Conservation (phyloP, 805 yeast species). For the Myxozyma neotropica region DNA sequence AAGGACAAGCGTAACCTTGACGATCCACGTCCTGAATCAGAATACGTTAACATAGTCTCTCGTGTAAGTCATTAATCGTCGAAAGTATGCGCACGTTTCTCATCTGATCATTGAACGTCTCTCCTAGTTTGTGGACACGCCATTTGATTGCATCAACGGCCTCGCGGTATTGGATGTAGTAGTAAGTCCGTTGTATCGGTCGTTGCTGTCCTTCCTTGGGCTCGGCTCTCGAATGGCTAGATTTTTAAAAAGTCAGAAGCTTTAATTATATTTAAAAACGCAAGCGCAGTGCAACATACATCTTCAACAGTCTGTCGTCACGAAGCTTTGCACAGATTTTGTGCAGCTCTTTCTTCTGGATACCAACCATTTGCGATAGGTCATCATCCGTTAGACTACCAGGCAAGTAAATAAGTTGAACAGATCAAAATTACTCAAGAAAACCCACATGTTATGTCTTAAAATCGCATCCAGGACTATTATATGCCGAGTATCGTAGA, state of each 20-base stretch:
- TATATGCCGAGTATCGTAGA: conserved; percentile 81
- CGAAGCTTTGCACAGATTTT: conserved; percentile 76
- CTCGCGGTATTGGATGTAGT: conserved; percentile 84
- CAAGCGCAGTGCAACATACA: conserved; percentile 46
- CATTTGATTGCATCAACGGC: conserved; percentile 95
- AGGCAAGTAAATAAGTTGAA: neutral
- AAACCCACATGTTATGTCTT: conserved; percentile 69
- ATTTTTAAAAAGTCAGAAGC: neutral
- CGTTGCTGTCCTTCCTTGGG: conserved; percentile 62
- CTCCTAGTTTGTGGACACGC: conserved; percentile 89
- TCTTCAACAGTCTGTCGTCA: conserved; percentile 77
- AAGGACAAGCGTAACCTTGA: conserved; percentile 89
- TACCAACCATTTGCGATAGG: conserved; percentile 73
- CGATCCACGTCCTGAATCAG: conserved; percentile 66
- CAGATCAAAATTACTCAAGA: neutral
- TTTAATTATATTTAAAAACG: neutral
- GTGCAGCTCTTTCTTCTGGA: conserved; percentile 84
- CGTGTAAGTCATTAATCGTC: too few relatives aligned
- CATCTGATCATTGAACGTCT: conserved; percentile 75
- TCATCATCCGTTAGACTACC: conserved; percentile 79
- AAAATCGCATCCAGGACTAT: conserved; percentile 84
- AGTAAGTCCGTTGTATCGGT: conserved; percentile 74
- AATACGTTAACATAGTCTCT: neutral
- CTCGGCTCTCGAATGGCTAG: conserved; percentile 35
- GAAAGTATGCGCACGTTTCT: conserved; percentile 48